phyloP scores from a whole-genome alignment of 768 basidiomycete species.

The Boletus insuetus region DNA sequence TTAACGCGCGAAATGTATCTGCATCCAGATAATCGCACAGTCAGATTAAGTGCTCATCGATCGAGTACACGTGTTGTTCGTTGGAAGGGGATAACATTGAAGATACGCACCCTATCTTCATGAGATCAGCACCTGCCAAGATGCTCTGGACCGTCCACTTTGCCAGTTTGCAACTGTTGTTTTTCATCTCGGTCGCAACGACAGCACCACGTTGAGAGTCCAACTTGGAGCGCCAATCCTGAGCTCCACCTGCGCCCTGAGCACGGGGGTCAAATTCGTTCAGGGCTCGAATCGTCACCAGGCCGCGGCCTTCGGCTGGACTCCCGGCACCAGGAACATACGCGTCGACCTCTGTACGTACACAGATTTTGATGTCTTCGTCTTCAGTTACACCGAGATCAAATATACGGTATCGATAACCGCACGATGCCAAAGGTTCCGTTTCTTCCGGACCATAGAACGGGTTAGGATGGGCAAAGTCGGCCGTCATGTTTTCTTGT shows the following conservation, averaged over 20 bases:
- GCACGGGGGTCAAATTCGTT: constrained; percentile 96
- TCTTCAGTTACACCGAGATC: constrained; percentile 89
- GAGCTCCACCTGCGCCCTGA: constrained; percentile 88
- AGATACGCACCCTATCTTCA: constrained; percentile 89
- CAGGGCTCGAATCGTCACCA: constrained; percentile 89
- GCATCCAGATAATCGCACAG: constrained; percentile 12
- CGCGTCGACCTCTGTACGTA: constrained; percentile 96
- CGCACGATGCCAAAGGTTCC: constrained; percentile 92
- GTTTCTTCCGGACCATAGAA: constrained; percentile 94
- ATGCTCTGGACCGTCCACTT: constrained; percentile 97
- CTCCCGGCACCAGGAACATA: constrained; percentile 63
- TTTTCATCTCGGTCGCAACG: constrained; percentile 99
- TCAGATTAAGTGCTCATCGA: constrained; percentile 6
- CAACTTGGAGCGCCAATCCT: constrained; percentile 98
- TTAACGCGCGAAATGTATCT: constrained; percentile 95
- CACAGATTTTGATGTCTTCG: constrained; percentile 86
- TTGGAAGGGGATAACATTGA: neutral
- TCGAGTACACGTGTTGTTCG: neutral
- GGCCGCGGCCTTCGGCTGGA: constrained; percentile 66
- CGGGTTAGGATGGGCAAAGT: constrained; percentile 87
- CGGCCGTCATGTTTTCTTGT: constrained; percentile 64
- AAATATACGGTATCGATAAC: constrained; percentile 94
- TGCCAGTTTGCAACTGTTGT: constrained; percentile 96
- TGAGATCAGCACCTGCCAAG: constrained; percentile 89
- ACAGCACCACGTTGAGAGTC: constrained; percentile 97